Evolutionary conservation across 495 filamentous ascomycete species (phyloP).

Genomic region (Tuber calosporum): DNA sequence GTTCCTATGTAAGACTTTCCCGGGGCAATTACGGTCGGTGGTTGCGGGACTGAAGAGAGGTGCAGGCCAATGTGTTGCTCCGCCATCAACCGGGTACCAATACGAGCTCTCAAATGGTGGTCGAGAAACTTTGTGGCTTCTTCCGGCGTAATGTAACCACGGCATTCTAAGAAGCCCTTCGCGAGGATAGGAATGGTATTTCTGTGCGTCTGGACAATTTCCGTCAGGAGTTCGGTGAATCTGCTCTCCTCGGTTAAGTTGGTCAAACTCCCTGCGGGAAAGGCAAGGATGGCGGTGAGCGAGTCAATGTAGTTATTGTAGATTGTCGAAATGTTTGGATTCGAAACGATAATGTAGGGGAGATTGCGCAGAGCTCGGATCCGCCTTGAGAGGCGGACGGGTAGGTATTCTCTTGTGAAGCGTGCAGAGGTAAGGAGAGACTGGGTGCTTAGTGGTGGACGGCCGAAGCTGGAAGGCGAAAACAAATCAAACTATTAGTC

Average conservation of each 20-base stretch:
- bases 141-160: conserved; percentile 68
- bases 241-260: conserved; percentile 79
- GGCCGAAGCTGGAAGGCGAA: conserved; percentile 50
- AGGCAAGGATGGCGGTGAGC: conserved; percentile 77
- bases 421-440: conserved; percentile 82
- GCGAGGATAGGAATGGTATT: conserved; percentile 93
- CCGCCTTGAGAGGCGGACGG: conserved; percentile 86
- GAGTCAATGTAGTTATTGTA: conserved; percentile 94
- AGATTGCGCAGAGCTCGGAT: conserved; percentile 87
- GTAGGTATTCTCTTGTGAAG: conserved; percentile 86
- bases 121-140: conserved; percentile 89
- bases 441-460: conserved; percentile 72
- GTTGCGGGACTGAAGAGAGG: conserved; percentile 52
- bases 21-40: conserved; percentile 14
- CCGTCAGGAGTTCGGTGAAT: conserved; percentile 85
- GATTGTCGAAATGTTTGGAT: conserved; percentile 82
- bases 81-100: conserved; percentile 87
- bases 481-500: conserved; percentile 14
- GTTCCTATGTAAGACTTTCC: conserved; percentile 71
- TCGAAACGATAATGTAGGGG: conserved; percentile 94
- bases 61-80: conserved; percentile 96
- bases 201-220: conserved; percentile 83
- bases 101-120: conserved; percentile 85
- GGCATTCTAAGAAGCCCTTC: conserved; percentile 82
- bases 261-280: conserved; percentile 66